A percentile compares a stretch with the other conserved stretches of the same genome.
These are phyloP conservation scores for Pythium dissimile DNA, from an alignment of 352 stramenopile species.

Conservation along the genomic window DNA sequence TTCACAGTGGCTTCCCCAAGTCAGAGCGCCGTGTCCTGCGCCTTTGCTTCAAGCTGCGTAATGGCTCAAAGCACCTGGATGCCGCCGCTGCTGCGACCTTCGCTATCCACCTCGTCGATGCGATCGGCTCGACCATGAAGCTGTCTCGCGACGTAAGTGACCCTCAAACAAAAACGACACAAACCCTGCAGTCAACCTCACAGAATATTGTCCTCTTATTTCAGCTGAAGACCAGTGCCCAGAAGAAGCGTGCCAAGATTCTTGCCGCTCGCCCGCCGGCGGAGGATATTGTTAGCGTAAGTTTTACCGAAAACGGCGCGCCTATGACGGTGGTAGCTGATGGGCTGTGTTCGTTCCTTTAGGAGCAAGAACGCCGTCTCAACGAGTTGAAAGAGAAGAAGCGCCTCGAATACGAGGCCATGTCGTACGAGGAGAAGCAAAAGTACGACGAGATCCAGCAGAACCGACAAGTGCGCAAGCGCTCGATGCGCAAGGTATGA, in stretches of 20 bases:
- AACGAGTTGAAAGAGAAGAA: conserved; percentile 74
- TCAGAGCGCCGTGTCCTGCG: conserved; percentile 60
- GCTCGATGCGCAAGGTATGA: conserved; percentile 50
- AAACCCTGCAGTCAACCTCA: neutral
- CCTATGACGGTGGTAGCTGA: too few relatives aligned
- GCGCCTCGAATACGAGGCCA: conserved; percentile 66
- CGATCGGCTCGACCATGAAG: conserved; percentile 67
- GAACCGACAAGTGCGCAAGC: conserved; percentile 71
- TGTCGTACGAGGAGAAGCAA: conserved; percentile 82
- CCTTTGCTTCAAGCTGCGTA: conserved; percentile 58
- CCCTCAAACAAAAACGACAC: too few relatives aligned
- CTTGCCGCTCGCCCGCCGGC: conserved; percentile 35
- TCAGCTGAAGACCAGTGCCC: conserved; percentile 69
- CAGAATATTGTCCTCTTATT: neutral
- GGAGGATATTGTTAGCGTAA: neutral
- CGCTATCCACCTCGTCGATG: conserved; percentile 54
- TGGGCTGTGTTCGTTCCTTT: neutral
- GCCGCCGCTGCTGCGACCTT: conserved; percentile 40
- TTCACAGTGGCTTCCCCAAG: conserved; percentile 54
- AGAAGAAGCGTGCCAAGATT: conserved; percentile 71
- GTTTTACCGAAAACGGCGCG: neutral
- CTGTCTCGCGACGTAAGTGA: conserved; percentile 61
- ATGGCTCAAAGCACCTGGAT: conserved; percentile 62
- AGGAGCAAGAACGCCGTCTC: conserved; percentile 49
- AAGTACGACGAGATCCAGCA: conserved; percentile 69